These are phyloP conservation scores for Aspergillus fructus DNA, from an alignment of 2,329 filamentous ascomycete genomes.

Conservation along the genomic window DNA sequence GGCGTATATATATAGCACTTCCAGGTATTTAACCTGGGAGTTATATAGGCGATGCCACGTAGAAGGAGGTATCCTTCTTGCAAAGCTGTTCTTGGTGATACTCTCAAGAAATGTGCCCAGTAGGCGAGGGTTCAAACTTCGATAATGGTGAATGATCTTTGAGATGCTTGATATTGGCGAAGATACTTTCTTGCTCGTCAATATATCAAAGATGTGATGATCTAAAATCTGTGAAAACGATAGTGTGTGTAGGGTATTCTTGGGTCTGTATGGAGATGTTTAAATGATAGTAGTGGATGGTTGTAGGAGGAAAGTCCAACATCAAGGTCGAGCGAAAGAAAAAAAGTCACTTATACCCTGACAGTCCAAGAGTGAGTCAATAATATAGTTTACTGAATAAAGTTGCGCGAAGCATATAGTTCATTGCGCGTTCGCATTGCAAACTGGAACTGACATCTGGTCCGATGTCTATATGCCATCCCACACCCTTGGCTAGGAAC, in stretches of 20 bases:
- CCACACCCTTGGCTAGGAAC: no score
- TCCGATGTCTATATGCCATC: neutral
- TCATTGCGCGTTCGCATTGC: neutral
- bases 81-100: neutral
- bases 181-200: no score
- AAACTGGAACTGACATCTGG: neutral
- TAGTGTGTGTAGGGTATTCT: no score
- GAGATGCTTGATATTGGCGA: no score
- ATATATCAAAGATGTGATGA: no score
- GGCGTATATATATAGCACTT: no score
- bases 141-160: neutral
- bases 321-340: neutral
- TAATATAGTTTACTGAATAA: neutral
- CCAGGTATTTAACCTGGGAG: no score
- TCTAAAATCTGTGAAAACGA: no score
- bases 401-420: neutral
- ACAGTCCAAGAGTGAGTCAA: neutral
- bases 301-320: neutral
- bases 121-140: neutral
- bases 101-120: neutral
- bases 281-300: neutral
- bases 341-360: neutral
- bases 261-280: neutral
- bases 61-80: no score
- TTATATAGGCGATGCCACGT: no score